Evolutionary conservation across 352 stramenopile genomes (phyloP).

Genomic region (Phytophthora lateralis): DNA sequence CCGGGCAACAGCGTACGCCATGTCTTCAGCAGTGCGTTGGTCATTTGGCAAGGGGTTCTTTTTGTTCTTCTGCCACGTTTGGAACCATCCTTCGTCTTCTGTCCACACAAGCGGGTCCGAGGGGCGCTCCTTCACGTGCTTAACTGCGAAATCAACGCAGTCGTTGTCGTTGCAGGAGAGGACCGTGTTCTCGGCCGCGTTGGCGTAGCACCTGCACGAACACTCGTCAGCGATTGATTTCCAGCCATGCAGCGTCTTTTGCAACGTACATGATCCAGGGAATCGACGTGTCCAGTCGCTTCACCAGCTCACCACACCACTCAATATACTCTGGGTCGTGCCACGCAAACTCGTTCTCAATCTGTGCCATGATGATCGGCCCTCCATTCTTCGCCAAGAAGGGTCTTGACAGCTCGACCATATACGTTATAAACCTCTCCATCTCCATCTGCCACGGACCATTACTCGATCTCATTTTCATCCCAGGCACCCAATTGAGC

Average conservation of each 20-base stretch:
- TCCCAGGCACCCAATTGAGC: constrained; percentile 54
- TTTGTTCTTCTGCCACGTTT: constrained; percentile 57
- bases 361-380: constrained; percentile 77
- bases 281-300: constrained; percentile 59
- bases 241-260: not conserved
- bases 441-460: constrained; percentile 53
- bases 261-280: constrained; percentile 74
- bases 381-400: constrained; percentile 69
- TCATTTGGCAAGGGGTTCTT: constrained; percentile 42
- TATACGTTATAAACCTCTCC: constrained; percentile 62
- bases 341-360: constrained; percentile 68
- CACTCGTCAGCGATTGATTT: not conserved
- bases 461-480: constrained; percentile 59
- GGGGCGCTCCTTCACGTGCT: constrained; percentile 45
- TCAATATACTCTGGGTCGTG: constrained; percentile 57
- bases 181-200: constrained; percentile 69
- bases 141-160: constrained; percentile 63
- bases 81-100: constrained; percentile 77
- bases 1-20: constrained; percentile 64
- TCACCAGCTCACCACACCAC: constrained; percentile 63
- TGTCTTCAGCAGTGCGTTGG: constrained; percentile 51
- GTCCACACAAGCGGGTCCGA: constrained; percentile 74
- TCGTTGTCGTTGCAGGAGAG: constrained; percentile 71
- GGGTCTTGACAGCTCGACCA: constrained; percentile 65
- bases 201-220: constrained; percentile 59